Percentiles rank a stretch among this genome's conserved stretches.
These are phyloP conservation scores for Phytopythium chamaehyphon DNA, from an alignment of 352 stramenopile genomes.

Conservation along the genomic window DNA sequence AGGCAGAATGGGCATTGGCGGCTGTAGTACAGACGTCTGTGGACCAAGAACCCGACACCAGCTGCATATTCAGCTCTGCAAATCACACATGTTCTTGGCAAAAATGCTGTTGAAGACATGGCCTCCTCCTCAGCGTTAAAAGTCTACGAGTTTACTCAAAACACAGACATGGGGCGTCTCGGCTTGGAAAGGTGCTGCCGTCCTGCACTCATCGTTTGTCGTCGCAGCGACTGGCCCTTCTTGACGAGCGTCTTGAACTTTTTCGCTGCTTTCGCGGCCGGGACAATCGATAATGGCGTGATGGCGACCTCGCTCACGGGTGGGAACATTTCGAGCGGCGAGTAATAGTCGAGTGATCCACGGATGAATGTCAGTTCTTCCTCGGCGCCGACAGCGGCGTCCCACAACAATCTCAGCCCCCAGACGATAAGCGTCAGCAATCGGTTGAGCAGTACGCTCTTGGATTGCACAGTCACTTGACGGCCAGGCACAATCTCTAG, in stretches of 20 bases:
- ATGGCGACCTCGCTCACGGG: slow-evolving; percentile 9
- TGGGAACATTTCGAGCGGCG: slow-evolving; percentile 41
- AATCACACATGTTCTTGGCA: no score
- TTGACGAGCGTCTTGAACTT: slow-evolving; percentile 7
- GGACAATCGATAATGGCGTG: slow-evolving; percentile 1
- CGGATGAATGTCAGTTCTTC: slow-evolving; percentile 35
- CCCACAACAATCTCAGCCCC: slow-evolving; percentile 31
- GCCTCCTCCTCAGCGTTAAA: no score
- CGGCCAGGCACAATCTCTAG: slow-evolving; percentile 14
- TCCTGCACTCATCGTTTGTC: not conserved
- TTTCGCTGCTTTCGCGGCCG: not conserved
- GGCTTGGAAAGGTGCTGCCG: not conserved
- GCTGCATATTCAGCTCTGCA: no score
- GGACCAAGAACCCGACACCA: no score
- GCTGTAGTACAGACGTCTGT: no score
- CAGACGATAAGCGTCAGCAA: slow-evolving; percentile 43
- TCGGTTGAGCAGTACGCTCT: slow-evolving; percentile 36
- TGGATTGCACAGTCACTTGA: slow-evolving; percentile 22
- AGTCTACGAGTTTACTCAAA: no score
- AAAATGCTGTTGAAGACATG: no score
- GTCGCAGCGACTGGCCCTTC: not conserved
- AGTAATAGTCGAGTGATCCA: slow-evolving; percentile 39
- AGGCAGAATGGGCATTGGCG: no score
- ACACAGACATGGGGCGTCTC: no score
- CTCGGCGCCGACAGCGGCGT: slow-evolving; percentile 21